Evolutionary conservation across 108 stramenopile species (phyloP).

Genomic region (Nannochloropsis salina): DNA sequence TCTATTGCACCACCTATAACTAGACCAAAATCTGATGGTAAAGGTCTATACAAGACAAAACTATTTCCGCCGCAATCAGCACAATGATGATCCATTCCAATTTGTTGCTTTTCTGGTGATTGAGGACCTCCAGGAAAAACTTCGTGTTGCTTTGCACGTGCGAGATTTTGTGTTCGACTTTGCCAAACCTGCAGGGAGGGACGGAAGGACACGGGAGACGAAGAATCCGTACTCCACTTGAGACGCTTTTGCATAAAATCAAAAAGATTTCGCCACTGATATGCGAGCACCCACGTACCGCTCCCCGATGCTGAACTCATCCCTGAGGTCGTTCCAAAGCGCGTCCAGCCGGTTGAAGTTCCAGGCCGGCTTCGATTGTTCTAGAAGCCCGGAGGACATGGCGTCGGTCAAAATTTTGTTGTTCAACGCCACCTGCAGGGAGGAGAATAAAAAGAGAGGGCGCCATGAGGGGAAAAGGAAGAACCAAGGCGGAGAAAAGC

Average conservation of each 20-base stretch:
- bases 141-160: slow-evolving; percentile 41
- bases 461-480: neutral
- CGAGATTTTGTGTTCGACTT: slow-evolving; percentile 20
- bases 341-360: slow-evolving; percentile 5
- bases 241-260: neutral
- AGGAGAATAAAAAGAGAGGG: neutral
- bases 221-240: neutral
- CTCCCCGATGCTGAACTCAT: neutral
- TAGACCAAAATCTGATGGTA: neutral
- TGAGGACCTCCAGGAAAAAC: slow-evolving; percentile 53
- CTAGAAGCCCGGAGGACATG: neutral
- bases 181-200: neutral
- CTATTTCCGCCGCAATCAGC: slow-evolving; percentile 51
- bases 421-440: neutral
- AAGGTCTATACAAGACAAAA: slow-evolving; percentile 28
- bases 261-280: neutral
- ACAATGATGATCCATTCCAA: slow-evolving; percentile 54
- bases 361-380: slow-evolving; percentile 1
- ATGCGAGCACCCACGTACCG: neutral
- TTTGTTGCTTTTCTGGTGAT: slow-evolving; percentile 50
- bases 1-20: neutral
- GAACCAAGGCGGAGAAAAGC: neutral
- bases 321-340: neutral
- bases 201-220: neutral
- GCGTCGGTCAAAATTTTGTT: slow-evolving; percentile 3